These are phyloP conservation scores for Acrocalymma vagum DNA, from an alignment of 2,329 filamentous ascomycete genomes.

Conservation along the genomic window DNA sequence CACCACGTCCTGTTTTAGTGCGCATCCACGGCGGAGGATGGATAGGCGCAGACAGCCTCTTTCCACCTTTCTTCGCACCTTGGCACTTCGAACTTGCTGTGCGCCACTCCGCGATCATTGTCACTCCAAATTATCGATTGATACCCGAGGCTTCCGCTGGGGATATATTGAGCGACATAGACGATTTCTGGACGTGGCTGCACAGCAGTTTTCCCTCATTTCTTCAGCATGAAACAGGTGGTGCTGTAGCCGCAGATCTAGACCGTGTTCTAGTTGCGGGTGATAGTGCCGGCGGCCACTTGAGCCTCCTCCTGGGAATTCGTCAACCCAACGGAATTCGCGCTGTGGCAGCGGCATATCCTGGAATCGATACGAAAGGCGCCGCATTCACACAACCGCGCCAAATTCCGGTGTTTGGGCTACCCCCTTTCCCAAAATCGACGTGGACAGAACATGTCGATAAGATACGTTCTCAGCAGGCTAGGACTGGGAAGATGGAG, in stretches of 20 bases:
- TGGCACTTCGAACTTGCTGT: slow-evolving; percentile 44
- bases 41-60: slow-evolving; percentile 20
- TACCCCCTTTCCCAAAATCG: not conserved
- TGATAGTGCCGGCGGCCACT: slow-evolving; percentile 37
- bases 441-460: slow-evolving; percentile 6
- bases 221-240: slow-evolving; percentile 6
- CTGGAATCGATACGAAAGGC: slow-evolving; percentile 2
- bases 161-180: slow-evolving; percentile 54
- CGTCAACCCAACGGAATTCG: slow-evolving; percentile 2
- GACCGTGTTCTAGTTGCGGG: slow-evolving; percentile 29
- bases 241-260: slow-evolving; percentile 13
- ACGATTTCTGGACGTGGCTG: slow-evolving; percentile 56
- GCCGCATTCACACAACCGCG: not conserved
- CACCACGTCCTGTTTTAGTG: slow-evolving; percentile 42
- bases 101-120: slow-evolving; percentile 49
- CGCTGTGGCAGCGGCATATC: slow-evolving; percentile 5
- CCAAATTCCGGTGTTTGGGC: slow-evolving; percentile 1
- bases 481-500: not conserved
- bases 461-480: slow-evolving; percentile 1
- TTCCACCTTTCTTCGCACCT: slow-evolving; percentile 16
- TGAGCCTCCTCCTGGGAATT: slow-evolving; percentile 24
- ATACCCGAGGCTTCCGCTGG: slow-evolving; percentile 53
- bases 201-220: slow-evolving; percentile 18
- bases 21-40: slow-evolving; percentile 52
- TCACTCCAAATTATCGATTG: slow-evolving; percentile 57